Evolutionary conservation across 768 basidiomycete genomes (phyloP), one percentile per base, ranked within the genome.

Genomic region (Tricholoma terreum): DNA sequence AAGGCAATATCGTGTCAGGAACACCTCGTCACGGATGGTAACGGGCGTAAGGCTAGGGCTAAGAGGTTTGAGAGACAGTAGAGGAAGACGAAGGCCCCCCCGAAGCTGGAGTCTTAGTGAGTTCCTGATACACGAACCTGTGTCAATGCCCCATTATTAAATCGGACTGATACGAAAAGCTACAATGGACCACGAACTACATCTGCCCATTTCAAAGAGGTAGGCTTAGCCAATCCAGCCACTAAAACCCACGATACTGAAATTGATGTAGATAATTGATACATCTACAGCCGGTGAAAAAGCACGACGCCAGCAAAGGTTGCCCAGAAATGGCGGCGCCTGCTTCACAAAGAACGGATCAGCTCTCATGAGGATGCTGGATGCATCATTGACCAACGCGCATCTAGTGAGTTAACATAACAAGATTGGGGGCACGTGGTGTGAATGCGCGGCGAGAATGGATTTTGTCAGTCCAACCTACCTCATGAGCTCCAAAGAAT

Each of bases 1-100:
- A 69, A 93, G 91, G 24, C 92, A 85, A 70, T 93, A 92, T 48
- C 92, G 89, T 1, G 92, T 94, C 1, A 92, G 92, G 83, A 91
- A 94, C 24, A 77, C 80, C 68, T 94, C 92, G 60, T 89, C 89
- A 0, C 92, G 90, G 4, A 92, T 75, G 55, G 92, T 57, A 70
- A 93, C 93, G 0, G 90, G 92, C 1, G 89, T 92, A 0, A 81
- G 81, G 63, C 91, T 90, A 9, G 87, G 89, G 1, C 89, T 90
- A 92, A 91, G 75, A 91, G 91, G 69, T 89, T 87, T 63, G 89
- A 81, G 17, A 94, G 75, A 68, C 90, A 90, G 75, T 93, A 94
- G 27, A 91, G 80, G 75, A 88, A 87, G 48, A 91, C 84, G 69
- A 94, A 92, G 3, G 79, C 89, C 83, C 82, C 15, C 49, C 77